phyloP scores from a whole-genome alignment of 192 early-diverging fungal genomes.

The Coemansia furcata region DNA sequence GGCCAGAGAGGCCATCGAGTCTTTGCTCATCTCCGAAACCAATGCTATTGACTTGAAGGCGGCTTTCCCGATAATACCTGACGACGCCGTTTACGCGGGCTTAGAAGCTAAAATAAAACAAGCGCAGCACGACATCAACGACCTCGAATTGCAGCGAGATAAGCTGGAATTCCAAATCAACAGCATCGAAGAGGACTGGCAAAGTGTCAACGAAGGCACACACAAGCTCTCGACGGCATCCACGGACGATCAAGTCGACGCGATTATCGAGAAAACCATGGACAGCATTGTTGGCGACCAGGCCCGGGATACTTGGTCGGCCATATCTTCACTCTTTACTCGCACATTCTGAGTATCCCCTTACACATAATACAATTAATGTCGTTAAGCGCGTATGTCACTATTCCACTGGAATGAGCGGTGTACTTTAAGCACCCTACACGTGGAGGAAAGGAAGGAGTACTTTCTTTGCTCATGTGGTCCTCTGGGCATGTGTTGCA shows the following conservation, averaged over 20 bases:
- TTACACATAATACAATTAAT: neutral
- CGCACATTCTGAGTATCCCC: conserved; percentile 4
- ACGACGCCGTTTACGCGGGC: conserved; percentile 35
- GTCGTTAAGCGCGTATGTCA: neutral
- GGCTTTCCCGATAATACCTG: conserved; percentile 43
- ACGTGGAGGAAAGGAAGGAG: neutral
- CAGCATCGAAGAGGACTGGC: conserved; percentile 55
- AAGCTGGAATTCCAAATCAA: conserved; percentile 49
- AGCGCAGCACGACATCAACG: conserved; percentile 34
- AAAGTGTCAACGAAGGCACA: conserved; percentile 33
- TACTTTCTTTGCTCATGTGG: neutral
- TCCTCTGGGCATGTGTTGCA: neutral
- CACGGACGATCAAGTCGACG: conserved; percentile 6
- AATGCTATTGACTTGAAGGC: conserved; percentile 15
- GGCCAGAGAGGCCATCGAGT: conserved; percentile 23
- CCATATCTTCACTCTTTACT: conserved; percentile 32
- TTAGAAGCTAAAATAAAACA: conserved; percentile 41
- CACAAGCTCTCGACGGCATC: conserved; percentile 20
- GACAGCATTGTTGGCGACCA: conserved; percentile 49
- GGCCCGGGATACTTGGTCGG: conserved; percentile 36
- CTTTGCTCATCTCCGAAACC: conserved; percentile 21
- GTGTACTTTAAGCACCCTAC: neutral
- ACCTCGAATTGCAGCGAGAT: conserved; percentile 47
- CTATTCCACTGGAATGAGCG: neutral
- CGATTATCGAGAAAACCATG: conserved; percentile 34